Base-by-base conservation (phyloP, 495 filamentous ascomycete genomes). In the Penicillium angulare region DNA sequence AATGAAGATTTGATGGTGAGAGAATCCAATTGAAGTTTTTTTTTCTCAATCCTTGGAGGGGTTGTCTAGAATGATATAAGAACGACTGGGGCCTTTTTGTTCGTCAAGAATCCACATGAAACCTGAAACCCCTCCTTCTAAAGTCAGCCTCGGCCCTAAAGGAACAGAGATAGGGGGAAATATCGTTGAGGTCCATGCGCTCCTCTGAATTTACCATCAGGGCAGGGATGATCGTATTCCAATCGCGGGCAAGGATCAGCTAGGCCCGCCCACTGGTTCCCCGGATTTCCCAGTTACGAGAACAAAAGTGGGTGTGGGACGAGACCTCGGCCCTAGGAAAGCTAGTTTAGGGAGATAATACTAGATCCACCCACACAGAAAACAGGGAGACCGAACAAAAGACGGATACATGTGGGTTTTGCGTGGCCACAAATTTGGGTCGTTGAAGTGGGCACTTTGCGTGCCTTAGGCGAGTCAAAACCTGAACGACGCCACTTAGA, bases 91-190 rank as follows among this genome's bases (percentile, higher is more conserved):
- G 18, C 29, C 15, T 33, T 26, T 32, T 10, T 24, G 46, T 61
- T 61, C 49, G 43, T 52, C 58, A 5, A 9, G 27, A 50, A 56
- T 59, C 55, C 61, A 64, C 61, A 61, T 64, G 61, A 59, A 64
- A 57, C 55, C 52, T 64, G 61, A 59, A 64, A 57, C 55, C 52
- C 54, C 57, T 61, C 60, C 49, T 34, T 21, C 36, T 41, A 47
- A n/a, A 45, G 10, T 49, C 52, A 53, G 58, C 61, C 61, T 64
- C 61, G 60, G 60, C 45, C 49, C 51, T 54, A 47, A 41, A 36
- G 2, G 2, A 6, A 31, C 8, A 53, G 35, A 15, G 13, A 20
- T 6, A 38, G 34, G 23, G 5, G n/a, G n/a, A 32, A 46, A 33
- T n/a, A n/a, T 20, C 6, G 35, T 43, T 32, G 29, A 43, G 51